phyloP scores from a whole-genome alignment of 306 rosid species.

The Medicago arabica region DNA sequence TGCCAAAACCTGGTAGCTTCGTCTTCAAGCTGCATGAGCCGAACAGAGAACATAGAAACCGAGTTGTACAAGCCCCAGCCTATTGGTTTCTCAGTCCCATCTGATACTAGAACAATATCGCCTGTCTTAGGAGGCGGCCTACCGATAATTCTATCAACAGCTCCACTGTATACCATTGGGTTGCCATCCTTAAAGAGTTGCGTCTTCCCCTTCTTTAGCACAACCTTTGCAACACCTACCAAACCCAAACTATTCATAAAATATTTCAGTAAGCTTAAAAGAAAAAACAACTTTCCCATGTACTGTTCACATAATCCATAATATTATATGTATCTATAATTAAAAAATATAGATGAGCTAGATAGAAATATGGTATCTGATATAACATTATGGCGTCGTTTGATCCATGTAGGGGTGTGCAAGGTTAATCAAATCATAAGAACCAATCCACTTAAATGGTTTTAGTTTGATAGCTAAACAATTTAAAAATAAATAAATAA shows the following conservation, averaged over 20 bases:
- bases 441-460: too few species aligned
- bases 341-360: neutral
- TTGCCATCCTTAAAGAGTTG: constrained; percentile 96
- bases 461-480: too few species aligned
- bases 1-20: constrained; percentile 70
- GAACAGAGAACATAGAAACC: constrained; percentile 87
- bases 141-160: constrained; percentile 89
- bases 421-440: too few species aligned
- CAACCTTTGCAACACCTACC: constrained; percentile 88
- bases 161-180: constrained; percentile 97
- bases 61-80: constrained; percentile 98
- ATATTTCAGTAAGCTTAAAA: constrained; percentile 44
- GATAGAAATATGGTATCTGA: too few species aligned
- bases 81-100: constrained; percentile 81
- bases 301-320: neutral
- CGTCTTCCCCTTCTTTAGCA: constrained; percentile 90
- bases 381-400: too few species aligned
- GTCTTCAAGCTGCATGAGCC: constrained; percentile 89
- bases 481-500: too few species aligned
- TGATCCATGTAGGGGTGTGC: too few species aligned
- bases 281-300: constrained; percentile 20
- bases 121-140: constrained; percentile 93
- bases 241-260: constrained; percentile 48
- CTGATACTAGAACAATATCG: constrained; percentile 83
- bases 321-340: neutral